Percentiles rank a stretch among this genome's conserved stretches.
phyloP scores from a whole-genome alignment of 768 basidiomycete species.

The Daedaleopsis sinensis region DNA sequence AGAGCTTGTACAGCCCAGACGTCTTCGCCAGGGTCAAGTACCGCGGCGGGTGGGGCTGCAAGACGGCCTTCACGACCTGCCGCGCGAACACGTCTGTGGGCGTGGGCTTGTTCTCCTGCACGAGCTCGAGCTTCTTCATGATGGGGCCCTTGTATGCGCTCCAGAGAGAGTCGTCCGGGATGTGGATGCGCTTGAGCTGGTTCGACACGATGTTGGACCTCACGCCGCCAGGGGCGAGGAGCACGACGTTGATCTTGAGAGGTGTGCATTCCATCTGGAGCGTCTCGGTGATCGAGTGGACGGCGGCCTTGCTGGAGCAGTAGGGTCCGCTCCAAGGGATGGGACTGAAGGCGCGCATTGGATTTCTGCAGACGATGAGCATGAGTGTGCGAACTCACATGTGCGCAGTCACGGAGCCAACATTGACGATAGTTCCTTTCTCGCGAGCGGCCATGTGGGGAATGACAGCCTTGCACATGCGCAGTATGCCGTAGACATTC shows the following conservation, averaged over 20 bases:
- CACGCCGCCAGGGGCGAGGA: slow-evolving; percentile 68
- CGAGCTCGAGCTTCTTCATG: slow-evolving; percentile 53
- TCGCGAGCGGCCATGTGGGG: slow-evolving; percentile 73
- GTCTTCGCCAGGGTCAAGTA: slow-evolving; percentile 19
- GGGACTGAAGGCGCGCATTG: slow-evolving; percentile 42
- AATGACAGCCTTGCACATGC: slow-evolving; percentile 62
- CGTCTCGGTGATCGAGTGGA: slow-evolving; percentile 62
- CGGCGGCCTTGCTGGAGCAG: slow-evolving; percentile 58
- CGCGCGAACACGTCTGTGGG: slow-evolving; percentile 18
- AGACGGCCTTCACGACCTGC: slow-evolving; percentile 14
- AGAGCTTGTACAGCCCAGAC: slow-evolving; percentile 9
- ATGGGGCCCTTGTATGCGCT: slow-evolving; percentile 53
- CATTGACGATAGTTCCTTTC: slow-evolving; percentile 71
- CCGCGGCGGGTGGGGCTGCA: slow-evolving; percentile 15
- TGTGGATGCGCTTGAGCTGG: slow-evolving; percentile 41
- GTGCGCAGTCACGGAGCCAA: slow-evolving; percentile 69
- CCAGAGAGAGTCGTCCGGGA: slow-evolving; percentile 62
- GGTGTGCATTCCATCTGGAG: slow-evolving; percentile 78
- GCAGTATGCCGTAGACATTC: slow-evolving; percentile 66
- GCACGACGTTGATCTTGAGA: slow-evolving; percentile 70
- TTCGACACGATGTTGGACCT: slow-evolving; percentile 68
- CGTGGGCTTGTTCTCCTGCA: slow-evolving; percentile 40
- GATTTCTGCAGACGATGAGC: slow-evolving; percentile 40
- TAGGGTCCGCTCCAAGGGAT: slow-evolving; percentile 74
- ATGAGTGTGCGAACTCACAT: slow-evolving; percentile 44